Percentiles rank a stretch among this genome's conserved stretches.
phyloP scores from a whole-genome alignment of 1,284 basidiomycete genomes.

The Inonotus hispidus region DNA sequence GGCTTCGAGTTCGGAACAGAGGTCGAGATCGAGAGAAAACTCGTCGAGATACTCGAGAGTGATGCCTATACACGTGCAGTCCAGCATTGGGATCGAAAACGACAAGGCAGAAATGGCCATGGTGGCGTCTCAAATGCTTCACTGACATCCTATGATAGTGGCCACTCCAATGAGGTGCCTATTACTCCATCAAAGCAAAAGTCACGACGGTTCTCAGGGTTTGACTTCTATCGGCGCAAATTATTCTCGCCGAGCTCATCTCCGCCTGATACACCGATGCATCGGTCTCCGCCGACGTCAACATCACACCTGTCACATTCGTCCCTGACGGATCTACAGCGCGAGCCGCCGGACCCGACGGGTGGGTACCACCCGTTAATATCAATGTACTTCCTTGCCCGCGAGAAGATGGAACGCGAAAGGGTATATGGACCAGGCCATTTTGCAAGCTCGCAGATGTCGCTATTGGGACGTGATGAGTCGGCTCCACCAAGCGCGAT shows the following conservation, averaged over 20 bases:
- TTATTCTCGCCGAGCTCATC: slow-evolving; percentile 72
- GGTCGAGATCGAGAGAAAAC: slow-evolving; percentile 76
- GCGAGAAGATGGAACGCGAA: slow-evolving; percentile 94
- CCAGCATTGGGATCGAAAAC: slow-evolving; percentile 72
- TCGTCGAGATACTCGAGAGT: slow-evolving; percentile 71
- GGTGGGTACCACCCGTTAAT: slow-evolving; percentile 92
- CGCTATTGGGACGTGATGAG: slow-evolving; percentile 28
- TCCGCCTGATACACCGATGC: slow-evolving; percentile 41
- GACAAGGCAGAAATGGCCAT: slow-evolving; percentile 43
- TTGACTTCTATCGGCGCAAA: slow-evolving; percentile 93
- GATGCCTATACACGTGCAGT: slow-evolving; percentile 76
- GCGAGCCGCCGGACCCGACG: slow-evolving; percentile 75
- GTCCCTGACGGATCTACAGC: slow-evolving; percentile 39
- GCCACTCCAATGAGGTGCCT: slow-evolving; percentile 28
- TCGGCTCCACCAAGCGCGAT: slow-evolving; percentile 22
- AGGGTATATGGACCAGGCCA: slow-evolving; percentile 89
- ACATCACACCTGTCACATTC: slow-evolving; percentile 45
- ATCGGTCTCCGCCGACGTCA: slow-evolving; percentile 47
- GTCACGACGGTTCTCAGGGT: slow-evolving; percentile 73
- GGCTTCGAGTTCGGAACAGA: slow-evolving; percentile 95
- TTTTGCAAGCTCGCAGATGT: slow-evolving; percentile 88
- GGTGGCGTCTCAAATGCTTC: slow-evolving; percentile 55
- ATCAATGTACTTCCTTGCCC: slow-evolving; percentile 93
- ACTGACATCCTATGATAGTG: slow-evolving; percentile 55
- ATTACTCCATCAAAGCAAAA: slow-evolving; percentile 47